phyloP scores from a whole-genome alignment of 148 eudicot genomes.

The Rhododendron ovatum region DNA sequence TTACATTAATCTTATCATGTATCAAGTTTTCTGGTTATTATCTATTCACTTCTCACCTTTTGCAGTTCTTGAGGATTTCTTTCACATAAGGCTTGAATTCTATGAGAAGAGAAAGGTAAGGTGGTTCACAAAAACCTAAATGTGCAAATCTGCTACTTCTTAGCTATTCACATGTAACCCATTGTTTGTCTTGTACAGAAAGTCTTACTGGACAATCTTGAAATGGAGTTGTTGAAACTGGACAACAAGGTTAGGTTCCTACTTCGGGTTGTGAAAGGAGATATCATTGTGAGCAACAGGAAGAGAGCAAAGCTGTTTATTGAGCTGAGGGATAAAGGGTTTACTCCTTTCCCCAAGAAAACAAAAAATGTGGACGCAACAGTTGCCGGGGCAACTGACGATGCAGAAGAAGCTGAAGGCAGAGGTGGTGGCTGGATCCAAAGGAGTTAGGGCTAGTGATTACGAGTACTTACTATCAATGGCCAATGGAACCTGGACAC shows the following conservation, averaged over 20 bases:
- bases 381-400: slow-evolving; percentile 51
- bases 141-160: neutral
- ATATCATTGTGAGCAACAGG: slow-evolving; percentile 72
- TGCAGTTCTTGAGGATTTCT: slow-evolving; percentile 88
- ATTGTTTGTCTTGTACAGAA: slow-evolving; percentile 32
- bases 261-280: slow-evolving; percentile 75
- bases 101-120: slow-evolving; percentile 73
- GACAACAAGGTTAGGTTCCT: slow-evolving; percentile 83
- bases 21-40: neutral
- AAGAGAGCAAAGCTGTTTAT: slow-evolving; percentile 69
- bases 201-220: slow-evolving; percentile 43
- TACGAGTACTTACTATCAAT: slow-evolving; percentile 75
- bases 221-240: slow-evolving; percentile 51
- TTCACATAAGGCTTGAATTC: slow-evolving; percentile 47
- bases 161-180: neutral
- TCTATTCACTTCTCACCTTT: neutral
- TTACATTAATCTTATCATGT: neutral
- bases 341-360: slow-evolving; percentile 66
- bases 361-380: slow-evolving; percentile 35
- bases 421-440: slow-evolving; percentile 15
- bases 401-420: slow-evolving; percentile 42
- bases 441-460: slow-evolving; percentile 41
- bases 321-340: slow-evolving; percentile 73
- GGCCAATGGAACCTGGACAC: slow-evolving; percentile 69
- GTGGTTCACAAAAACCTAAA: neutral